A percentile compares a stretch with the other conserved stretches of the same genome.
Evolutionary conservation across 768 basidiomycete species (phyloP).

Genomic region (Dentipellis sp.): DNA sequence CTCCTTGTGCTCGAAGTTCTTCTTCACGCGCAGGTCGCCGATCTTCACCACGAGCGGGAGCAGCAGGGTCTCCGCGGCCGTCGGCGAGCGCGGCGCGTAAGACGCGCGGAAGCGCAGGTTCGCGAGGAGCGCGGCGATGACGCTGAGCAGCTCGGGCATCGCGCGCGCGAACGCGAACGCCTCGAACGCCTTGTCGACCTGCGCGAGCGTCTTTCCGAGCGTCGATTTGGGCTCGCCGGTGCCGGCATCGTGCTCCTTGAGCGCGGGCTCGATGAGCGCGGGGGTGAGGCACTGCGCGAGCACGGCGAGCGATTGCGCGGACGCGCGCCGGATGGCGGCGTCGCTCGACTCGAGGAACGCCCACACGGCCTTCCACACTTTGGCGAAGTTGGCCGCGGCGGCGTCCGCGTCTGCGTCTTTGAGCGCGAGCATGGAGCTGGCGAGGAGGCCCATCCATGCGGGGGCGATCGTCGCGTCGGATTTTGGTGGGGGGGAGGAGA

Average conservation of each 20-base stretch:
- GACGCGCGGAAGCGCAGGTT: conserved; percentile 45
- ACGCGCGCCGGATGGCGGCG: conserved; percentile 47
- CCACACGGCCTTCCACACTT: conserved; percentile 72
- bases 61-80: conserved; percentile 64
- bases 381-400: conserved; percentile 42
- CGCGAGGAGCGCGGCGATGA: conserved; percentile 61
- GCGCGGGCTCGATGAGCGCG: conserved; percentile 44
- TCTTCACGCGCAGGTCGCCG: conserved; percentile 65
- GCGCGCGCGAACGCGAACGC: conserved; percentile 65
- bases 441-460: conserved; percentile 74
- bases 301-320: conserved; percentile 51
- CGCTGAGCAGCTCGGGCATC: conserved; percentile 70
- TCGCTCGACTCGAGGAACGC: conserved; percentile 69
- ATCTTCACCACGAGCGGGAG: conserved; percentile 61
- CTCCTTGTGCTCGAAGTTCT: conserved; percentile 87
- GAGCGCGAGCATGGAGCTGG: conserved; percentile 62
- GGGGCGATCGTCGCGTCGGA: conserved; percentile 59
- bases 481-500: conserved; percentile 61
- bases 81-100: conserved; percentile 28
- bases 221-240: conserved; percentile 37
- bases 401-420: conserved; percentile 37
- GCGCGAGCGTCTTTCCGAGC: conserved; percentile 53
- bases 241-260: conserved; percentile 29
- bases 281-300: conserved; percentile 67
- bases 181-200: conserved; percentile 59